phyloP scores from a whole-genome alignment of 192 early-diverging fungal species.

The Backusella sp. region DNA sequence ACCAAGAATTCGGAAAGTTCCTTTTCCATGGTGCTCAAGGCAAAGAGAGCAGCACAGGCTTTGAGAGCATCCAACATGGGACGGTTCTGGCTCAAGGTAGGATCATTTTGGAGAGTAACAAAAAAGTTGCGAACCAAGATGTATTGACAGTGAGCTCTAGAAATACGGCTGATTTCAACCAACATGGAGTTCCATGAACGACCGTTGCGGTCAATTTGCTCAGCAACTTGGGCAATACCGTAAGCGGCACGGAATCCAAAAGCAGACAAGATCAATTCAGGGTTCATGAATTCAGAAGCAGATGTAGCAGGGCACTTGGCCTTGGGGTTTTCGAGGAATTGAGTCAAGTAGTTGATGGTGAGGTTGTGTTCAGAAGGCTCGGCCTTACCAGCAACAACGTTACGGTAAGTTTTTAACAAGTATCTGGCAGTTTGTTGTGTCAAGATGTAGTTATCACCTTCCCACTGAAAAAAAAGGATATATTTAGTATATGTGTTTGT shows the following conservation, averaged over 20 bases:
- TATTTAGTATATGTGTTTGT: too few relatives aligned
- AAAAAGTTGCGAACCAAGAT: slow-evolving; percentile 74
- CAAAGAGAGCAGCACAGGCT: slow-evolving; percentile 49
- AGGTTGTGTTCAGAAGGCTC: slow-evolving; percentile 45
- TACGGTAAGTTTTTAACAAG: slow-evolving; percentile 66
- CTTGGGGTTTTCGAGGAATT: slow-evolving; percentile 53
- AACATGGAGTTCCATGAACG: slow-evolving; percentile 77
- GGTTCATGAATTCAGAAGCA: slow-evolving; percentile 53
- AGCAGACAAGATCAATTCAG: slow-evolving; percentile 59
- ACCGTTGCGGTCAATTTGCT: slow-evolving; percentile 58
- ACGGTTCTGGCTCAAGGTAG: slow-evolving; percentile 32
- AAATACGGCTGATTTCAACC: slow-evolving; percentile 70
- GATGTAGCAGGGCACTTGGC: slow-evolving; percentile 56
- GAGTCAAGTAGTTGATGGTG: slow-evolving; percentile 43
- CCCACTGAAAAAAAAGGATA: slow-evolving; percentile 43
- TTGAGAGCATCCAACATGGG: slow-evolving; percentile 45
- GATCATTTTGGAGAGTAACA: slow-evolving; percentile 48
- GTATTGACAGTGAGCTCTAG: slow-evolving; percentile 76
- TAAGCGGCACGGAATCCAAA: slow-evolving; percentile 72
- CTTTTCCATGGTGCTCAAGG: slow-evolving; percentile 64
- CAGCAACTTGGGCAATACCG: slow-evolving; percentile 60
- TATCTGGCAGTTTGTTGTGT: slow-evolving; percentile 85
- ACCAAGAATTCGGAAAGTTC: slow-evolving; percentile 62
- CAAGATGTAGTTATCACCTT: slow-evolving; percentile 84
- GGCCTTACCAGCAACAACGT: slow-evolving; percentile 49